Conservation (phyloP, 495 filamentous ascomycete species). For the Annulohypoxylon bovei region DNA sequence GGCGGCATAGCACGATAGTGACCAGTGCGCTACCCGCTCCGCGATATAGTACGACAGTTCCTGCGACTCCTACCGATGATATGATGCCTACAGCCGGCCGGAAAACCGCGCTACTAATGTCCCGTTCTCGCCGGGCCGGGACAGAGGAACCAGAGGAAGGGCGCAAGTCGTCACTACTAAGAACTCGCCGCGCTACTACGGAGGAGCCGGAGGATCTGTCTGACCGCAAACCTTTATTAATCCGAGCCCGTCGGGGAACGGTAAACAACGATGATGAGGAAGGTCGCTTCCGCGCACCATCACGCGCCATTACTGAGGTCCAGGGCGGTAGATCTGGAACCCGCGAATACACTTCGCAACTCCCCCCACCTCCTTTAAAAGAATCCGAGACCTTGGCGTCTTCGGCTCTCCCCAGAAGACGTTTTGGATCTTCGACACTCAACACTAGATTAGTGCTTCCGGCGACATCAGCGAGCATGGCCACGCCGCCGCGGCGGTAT, state of each 20-base stretch:
- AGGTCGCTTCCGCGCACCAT: conserved; percentile 61
- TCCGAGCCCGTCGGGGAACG: conserved; percentile 52
- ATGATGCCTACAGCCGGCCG: conserved; percentile 42
- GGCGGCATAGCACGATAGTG: conserved; percentile 69
- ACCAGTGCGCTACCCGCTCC: conserved; percentile 53
- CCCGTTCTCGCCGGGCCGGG: conserved; percentile 53
- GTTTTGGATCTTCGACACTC: conserved; percentile 51
- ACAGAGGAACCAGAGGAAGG: conserved; percentile 60
- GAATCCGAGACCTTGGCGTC: conserved; percentile 45
- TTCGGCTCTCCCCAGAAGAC: conserved; percentile 56
- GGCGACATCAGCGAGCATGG: conserved; percentile 29
- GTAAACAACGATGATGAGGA: conserved; percentile 60
- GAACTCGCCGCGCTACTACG: conserved; percentile 56
- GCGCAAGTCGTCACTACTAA: conserved; percentile 56
- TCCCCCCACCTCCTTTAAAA: conserved; percentile 39
- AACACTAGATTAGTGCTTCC: conserved; percentile 51
- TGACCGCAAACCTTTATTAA: conserved; percentile 54
- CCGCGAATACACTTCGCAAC: conserved; percentile 49
- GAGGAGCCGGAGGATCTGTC: conserved; percentile 59
- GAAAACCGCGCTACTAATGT: conserved; percentile 58
- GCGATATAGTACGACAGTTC: conserved; percentile 49
- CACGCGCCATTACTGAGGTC: conserved; percentile 67
- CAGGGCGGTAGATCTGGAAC: conserved; percentile 46
- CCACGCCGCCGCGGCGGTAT: conserved; percentile 53
- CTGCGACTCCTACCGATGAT: conserved; percentile 40